phyloP scores from a whole-genome alignment of 1,139 yeast species.

The Candida glucosophila region DNA sequence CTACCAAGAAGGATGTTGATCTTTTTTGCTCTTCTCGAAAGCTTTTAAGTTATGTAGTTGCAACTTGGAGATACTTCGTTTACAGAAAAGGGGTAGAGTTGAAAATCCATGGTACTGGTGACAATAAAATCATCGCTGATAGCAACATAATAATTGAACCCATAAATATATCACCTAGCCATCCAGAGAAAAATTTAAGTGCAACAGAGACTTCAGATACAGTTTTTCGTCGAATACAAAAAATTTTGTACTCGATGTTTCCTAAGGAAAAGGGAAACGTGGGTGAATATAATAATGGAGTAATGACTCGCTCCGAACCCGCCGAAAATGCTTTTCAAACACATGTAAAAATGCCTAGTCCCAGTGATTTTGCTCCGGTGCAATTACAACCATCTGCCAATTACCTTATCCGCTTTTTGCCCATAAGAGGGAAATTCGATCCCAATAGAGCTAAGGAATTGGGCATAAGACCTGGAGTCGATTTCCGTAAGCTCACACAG shows the following conservation, averaged over 20 bases:
- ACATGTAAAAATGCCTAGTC: constrained; percentile 28
- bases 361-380: constrained; percentile 10
- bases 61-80: constrained; percentile 87
- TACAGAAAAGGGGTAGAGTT: constrained; percentile 69
- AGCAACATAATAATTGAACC: constrained; percentile 47
- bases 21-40: constrained; percentile 29
- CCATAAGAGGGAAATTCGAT: constrained; percentile 73
- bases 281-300: no score
- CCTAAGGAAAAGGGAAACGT: constrained; percentile 35
- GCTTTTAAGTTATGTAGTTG: constrained; percentile 45
- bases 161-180: constrained; percentile 22
- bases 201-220: constrained; percentile 3
- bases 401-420: constrained; percentile 57
- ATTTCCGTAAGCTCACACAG: constrained; percentile 48
- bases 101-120: constrained; percentile 29
- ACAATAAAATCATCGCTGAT: constrained; percentile 38
- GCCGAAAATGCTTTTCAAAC: constrained; percentile 34
- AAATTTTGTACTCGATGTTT: constrained; percentile 38
- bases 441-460: constrained; percentile 55
- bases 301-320: constrained; percentile 35
- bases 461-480: constrained; percentile 62
- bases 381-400: constrained; percentile 29
- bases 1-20: constrained; percentile 47
- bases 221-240: constrained; percentile 16
- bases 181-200: background rate